Evolutionary conservation across 78 protist genomes (phyloP).

Genomic region (Dictyostelium firmibasis): DNA sequence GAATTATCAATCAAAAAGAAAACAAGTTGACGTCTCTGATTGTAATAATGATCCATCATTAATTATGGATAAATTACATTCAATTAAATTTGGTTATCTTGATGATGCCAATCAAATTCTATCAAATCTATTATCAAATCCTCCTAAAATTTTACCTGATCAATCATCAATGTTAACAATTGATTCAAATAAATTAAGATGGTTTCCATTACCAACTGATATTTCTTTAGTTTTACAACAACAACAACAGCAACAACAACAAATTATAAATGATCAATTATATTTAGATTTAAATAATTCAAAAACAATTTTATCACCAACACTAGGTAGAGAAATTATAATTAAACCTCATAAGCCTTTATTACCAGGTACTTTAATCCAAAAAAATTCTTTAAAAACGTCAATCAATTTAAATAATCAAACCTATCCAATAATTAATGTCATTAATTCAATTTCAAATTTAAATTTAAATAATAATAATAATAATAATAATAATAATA

Average conservation of each 20-base stretch:
- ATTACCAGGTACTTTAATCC: conserved; percentile 1
- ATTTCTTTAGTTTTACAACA: background rate
- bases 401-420: conserved; percentile 9
- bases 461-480: conserved; percentile 5
- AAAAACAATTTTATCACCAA: background rate
- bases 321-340: conserved; percentile 16
- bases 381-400: background rate
- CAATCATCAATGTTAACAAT: conserved; percentile 37
- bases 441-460: conserved; percentile 7
- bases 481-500: conserved; percentile 14
- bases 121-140: background rate
- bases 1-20: conserved; percentile 39
- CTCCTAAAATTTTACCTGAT: conserved; percentile 37
- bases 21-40: background rate
- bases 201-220: conserved; percentile 60
- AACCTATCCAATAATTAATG: conserved; percentile 14
- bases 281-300: background rate
- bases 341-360: conserved; percentile 32
- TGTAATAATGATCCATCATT: background rate
- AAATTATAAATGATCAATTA: background rate
- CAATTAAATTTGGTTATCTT: background rate
- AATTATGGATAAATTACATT: background rate
- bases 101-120: background rate
- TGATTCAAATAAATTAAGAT: conserved; percentile 15
- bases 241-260: background rate